phyloP scores from a whole-genome alignment of 306 rosid species.

The Inga leiocalycina region DNA sequence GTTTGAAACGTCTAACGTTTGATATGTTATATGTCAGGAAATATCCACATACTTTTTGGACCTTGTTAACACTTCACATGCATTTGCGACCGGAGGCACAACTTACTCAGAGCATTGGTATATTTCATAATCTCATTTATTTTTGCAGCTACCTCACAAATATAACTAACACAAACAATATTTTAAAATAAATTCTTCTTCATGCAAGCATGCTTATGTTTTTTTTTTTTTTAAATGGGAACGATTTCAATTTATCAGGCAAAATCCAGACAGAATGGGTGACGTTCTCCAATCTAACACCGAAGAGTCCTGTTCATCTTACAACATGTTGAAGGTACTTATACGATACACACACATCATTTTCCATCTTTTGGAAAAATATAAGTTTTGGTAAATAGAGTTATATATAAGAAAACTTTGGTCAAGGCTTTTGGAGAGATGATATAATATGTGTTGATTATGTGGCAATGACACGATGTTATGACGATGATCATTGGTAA shows the following conservation, averaged over 20 bases:
- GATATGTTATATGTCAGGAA: neutral
- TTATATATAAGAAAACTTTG: neutral
- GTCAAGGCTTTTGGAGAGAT: no score
- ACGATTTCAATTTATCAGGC: neutral
- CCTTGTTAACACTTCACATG: neutral
- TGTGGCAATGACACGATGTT: no score
- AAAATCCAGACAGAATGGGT: neutral
- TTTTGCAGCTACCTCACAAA: neutral
- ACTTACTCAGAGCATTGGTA: neutral
- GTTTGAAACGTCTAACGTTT: neutral
- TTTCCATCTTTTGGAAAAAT: no score
- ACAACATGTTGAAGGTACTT: neutral
- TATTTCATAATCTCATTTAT: neutral
- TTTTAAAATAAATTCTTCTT: neutral
- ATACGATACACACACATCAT: no score
- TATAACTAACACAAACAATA: no score
- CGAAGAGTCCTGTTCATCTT: neutral
- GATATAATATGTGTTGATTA: no score
- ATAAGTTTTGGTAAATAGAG: no score
- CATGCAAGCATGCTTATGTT: neutral
- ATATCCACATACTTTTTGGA: neutral
- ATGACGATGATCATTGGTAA: no score
- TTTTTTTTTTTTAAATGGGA: neutral
- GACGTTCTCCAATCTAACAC: neutral
- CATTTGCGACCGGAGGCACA: neutral